phyloP scores from a whole-genome alignment of 371 early-diverging fungal genomes.

The Mucor circinelloides region DNA sequence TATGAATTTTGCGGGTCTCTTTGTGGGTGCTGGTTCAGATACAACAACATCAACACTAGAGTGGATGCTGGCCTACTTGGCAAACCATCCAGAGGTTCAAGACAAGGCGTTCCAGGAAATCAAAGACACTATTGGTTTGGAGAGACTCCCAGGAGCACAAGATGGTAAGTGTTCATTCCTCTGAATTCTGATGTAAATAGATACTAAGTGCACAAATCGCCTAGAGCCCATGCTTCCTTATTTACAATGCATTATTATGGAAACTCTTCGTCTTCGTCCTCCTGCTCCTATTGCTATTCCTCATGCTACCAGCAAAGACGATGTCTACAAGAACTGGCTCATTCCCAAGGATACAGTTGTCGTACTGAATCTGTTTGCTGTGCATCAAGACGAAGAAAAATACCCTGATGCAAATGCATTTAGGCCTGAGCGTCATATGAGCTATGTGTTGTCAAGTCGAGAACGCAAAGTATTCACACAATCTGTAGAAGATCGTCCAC shows the following conservation, averaged over 20 bases:
- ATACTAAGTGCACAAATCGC: neutral
- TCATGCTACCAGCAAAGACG: constrained; percentile 46
- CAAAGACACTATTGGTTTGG: constrained; percentile 25
- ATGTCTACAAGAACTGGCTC: constrained; percentile 40
- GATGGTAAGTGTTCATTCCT: constrained; percentile 35
- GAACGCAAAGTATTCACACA: constrained; percentile 19
- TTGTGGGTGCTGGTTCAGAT: constrained; percentile 55
- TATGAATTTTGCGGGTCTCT: constrained; percentile 34
- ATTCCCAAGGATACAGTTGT: constrained; percentile 54
- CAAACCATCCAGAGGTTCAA: constrained; percentile 48
- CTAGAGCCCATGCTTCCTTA: constrained; percentile 36
- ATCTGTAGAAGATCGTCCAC: constrained; percentile 40
- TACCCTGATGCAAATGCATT: constrained; percentile 39
- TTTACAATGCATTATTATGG: constrained; percentile 52
- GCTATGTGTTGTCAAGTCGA: constrained; percentile 16
- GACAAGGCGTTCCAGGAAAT: constrained; percentile 46
- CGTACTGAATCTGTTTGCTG: constrained; percentile 46
- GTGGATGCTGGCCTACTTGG: constrained; percentile 47
- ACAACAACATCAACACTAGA: constrained; percentile 46
- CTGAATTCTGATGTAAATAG: neutral
- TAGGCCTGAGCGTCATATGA: constrained; percentile 46
- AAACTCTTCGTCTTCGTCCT: constrained; percentile 43
- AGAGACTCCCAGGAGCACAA: constrained; percentile 34
- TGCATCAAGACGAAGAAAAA: constrained; percentile 35
- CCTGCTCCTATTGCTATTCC: constrained; percentile 52